These are phyloP conservation scores for Talaromyces albobiverticillius DNA, from an alignment of 2,329 filamentous ascomycete species.

Conservation along the genomic window DNA sequence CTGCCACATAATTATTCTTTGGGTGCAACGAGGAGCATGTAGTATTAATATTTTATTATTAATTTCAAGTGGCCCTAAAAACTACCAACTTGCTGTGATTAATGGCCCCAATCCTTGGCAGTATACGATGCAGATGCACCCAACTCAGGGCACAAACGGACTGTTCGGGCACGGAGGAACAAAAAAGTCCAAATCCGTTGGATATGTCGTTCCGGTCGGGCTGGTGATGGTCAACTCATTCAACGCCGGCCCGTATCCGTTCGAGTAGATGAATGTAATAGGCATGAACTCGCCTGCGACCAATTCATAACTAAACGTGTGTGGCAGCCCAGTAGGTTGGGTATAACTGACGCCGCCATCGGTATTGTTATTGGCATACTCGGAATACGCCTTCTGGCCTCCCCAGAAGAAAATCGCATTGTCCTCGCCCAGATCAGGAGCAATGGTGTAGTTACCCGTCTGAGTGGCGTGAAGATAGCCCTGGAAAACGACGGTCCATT, in stretches of 20 bases:
- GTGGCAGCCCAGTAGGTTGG: background rate
- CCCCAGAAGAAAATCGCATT: slow-evolving; percentile 9
- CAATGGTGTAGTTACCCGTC: slow-evolving; percentile 6
- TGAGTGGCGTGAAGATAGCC: slow-evolving; percentile 9
- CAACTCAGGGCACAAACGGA: slow-evolving; percentile 4
- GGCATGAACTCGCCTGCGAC: slow-evolving; percentile 6
- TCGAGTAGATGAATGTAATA: slow-evolving; percentile 8
- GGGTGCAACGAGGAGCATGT: too few relatives aligned
- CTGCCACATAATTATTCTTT: too few relatives aligned
- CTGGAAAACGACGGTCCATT: slow-evolving; percentile 12
- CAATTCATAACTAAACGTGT: slow-evolving; percentile 2
- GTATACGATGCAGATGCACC: too few relatives aligned
- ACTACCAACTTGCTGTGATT: too few relatives aligned
- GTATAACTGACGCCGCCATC: slow-evolving; percentile 4
- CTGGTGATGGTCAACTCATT: slow-evolving; percentile 7
- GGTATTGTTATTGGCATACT: slow-evolving; percentile 6
- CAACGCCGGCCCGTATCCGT: slow-evolving; percentile 9
- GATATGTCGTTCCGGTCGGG: slow-evolving; percentile 4
- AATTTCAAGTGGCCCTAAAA: too few relatives aligned
- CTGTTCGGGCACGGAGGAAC: slow-evolving; percentile 8
- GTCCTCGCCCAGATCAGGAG: background rate
- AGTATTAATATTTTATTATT: too few relatives aligned
- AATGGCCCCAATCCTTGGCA: too few relatives aligned
- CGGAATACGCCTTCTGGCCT: slow-evolving; percentile 2
- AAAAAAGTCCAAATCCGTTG: slow-evolving; percentile 6